These are phyloP conservation scores for Diaporthe nobilis DNA, from an alignment of 2,329 filamentous ascomycete genomes.

Conservation along the genomic window DNA sequence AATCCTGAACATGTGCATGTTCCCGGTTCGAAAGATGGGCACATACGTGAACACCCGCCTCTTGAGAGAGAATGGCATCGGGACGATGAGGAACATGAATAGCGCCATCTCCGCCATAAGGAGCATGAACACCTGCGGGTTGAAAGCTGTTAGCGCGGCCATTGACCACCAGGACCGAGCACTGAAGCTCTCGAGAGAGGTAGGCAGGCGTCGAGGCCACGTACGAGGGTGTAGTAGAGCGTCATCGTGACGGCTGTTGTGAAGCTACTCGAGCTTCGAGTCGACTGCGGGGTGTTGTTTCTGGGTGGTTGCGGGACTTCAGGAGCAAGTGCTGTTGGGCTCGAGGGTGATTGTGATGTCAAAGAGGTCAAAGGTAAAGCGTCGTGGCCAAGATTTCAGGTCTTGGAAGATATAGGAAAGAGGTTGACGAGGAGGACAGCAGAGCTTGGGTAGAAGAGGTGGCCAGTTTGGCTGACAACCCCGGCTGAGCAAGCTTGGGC, in stretches of 20 bases:
- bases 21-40: not conserved
- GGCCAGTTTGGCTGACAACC: slow-evolving; percentile 39
- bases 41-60: slow-evolving; percentile 84
- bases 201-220: slow-evolving; percentile 42
- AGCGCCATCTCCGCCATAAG: slow-evolving; percentile 87
- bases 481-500: slow-evolving; percentile 38
- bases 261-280: slow-evolving; percentile 26
- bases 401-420: slow-evolving; percentile 24
- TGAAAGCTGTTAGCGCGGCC: slow-evolving; percentile 46
- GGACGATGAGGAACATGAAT: slow-evolving; percentile 85
- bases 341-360: not conserved
- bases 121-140: slow-evolving; percentile 81
- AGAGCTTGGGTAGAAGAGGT: slow-evolving; percentile 35
- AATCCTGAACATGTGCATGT: not conserved
- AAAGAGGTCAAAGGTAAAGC: not conserved
- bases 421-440: not conserved
- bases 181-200: not conserved
- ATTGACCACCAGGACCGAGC: not conserved
- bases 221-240: slow-evolving; percentile 70
- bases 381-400: not conserved
- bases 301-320: not conserved
- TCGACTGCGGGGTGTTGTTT: not conserved
- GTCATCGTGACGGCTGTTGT: slow-evolving; percentile 61
- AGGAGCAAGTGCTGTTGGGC: not conserved
- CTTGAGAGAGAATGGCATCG: slow-evolving; percentile 88